phyloP scores from a whole-genome alignment of 208 protist species.

The Trypanosoma lewisi region DNA sequence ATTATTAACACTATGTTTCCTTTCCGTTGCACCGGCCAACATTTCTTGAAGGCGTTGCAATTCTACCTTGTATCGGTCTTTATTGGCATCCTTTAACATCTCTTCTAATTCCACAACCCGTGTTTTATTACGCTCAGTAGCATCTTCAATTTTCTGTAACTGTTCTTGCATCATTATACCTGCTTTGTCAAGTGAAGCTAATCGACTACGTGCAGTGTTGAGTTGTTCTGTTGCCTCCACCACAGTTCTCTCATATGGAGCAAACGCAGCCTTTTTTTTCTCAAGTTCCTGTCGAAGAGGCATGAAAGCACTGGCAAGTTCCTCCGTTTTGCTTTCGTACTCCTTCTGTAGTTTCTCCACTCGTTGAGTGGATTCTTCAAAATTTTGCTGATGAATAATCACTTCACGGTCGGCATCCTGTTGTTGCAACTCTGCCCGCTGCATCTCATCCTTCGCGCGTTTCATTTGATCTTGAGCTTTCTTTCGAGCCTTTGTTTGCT shows the following conservation, averaged over 20 bases:
- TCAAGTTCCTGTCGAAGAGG: slow-evolving; percentile 92
- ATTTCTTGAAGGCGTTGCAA: slow-evolving; percentile 72
- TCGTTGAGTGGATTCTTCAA: slow-evolving; percentile 63
- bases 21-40: slow-evolving; percentile 49
- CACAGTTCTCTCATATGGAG: slow-evolving; percentile 86
- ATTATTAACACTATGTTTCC: slow-evolving; percentile 78
- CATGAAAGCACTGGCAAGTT: slow-evolving; percentile 68
- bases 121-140: slow-evolving; percentile 19
- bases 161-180: slow-evolving; percentile 30
- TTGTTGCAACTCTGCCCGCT: slow-evolving; percentile 73
- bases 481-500: slow-evolving; percentile 68
- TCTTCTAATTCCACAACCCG: slow-evolving; percentile 56
- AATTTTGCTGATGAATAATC: slow-evolving; percentile 77
- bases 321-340: slow-evolving; percentile 71
- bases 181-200: slow-evolving; percentile 40
- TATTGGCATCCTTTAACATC: slow-evolving; percentile 42
- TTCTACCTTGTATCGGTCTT: slow-evolving; percentile 49
- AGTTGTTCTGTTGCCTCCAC: slow-evolving; percentile 58
- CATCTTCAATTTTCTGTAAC: slow-evolving; percentile 36
- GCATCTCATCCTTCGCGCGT: slow-evolving; percentile 78
- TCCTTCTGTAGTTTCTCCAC: slow-evolving; percentile 55
- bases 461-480: slow-evolving; percentile 77
- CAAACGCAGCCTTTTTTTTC: slow-evolving; percentile 83
- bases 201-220: slow-evolving; percentile 40
- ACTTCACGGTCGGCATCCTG: slow-evolving; percentile 83